phyloP scores from a whole-genome alignment of 352 stramenopile species.

The Pythium insidiosum region DNA sequence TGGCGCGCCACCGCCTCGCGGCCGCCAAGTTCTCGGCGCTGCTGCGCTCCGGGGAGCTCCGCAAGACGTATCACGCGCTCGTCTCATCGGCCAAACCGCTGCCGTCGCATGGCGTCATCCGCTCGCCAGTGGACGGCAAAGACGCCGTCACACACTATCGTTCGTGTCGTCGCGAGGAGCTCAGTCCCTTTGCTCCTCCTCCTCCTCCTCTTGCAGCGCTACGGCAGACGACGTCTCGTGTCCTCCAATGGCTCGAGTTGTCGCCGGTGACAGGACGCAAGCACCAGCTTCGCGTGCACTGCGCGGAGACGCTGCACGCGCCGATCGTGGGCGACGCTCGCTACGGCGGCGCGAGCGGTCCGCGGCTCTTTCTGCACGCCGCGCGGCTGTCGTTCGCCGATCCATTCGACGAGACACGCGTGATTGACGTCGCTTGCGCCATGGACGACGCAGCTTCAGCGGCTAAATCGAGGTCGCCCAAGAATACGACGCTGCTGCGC shows the following conservation, averaged over 20 bases:
- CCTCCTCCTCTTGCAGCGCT: too few species aligned
- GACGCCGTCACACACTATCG: slow-evolving; percentile 30
- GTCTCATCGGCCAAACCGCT: slow-evolving; percentile 18
- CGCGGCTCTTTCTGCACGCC: slow-evolving; percentile 45
- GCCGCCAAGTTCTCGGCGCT: slow-evolving; percentile 50
- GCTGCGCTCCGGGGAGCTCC: slow-evolving; percentile 23
- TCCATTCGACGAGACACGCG: slow-evolving; percentile 17
- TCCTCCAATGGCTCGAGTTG: slow-evolving; percentile 52
- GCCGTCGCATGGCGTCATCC: slow-evolving; percentile 17
- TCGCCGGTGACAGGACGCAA: slow-evolving; percentile 51
- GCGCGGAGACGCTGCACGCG: slow-evolving; percentile 21
- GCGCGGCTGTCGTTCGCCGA: slow-evolving; percentile 37
- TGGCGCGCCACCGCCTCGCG: slow-evolving; percentile 55
- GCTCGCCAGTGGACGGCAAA: slow-evolving; percentile 34
- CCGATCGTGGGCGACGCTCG: slow-evolving; percentile 52
- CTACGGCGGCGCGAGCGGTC: slow-evolving; percentile 19
- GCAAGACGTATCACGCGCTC: slow-evolving; percentile 60
- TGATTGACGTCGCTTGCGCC: slow-evolving; percentile 15
- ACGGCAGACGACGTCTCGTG: too few species aligned
- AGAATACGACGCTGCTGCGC: too few species aligned
- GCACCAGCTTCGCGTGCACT: slow-evolving; percentile 62
- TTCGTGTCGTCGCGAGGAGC: too few species aligned
- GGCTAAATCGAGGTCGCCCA: too few species aligned
- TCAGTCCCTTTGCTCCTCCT: too few species aligned
- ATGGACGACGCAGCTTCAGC: slow-evolving; percentile 5